Percentiles rank a stretch among this genome's conserved stretches.
Evolutionary conservation across 768 basidiomycete genomes (phyloP).

Genomic region (Macrolepiota fuliginosa): DNA sequence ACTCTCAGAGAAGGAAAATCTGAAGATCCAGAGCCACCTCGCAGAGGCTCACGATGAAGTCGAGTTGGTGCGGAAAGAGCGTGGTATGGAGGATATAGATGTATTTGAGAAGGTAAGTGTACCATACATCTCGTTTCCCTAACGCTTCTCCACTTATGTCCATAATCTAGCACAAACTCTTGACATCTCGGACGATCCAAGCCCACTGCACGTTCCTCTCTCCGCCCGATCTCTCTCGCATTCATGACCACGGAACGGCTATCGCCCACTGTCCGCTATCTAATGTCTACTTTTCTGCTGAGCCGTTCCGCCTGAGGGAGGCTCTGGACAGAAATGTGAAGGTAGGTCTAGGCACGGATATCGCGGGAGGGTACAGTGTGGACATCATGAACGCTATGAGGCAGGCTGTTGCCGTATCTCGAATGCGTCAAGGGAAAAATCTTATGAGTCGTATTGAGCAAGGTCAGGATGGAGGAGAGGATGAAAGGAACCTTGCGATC

Average conservation of each 20-base stretch:
- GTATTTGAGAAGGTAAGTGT: conserved; percentile 62
- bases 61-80: conserved; percentile 61
- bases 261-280: conserved; percentile 89
- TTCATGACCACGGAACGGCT: conserved; percentile 51
- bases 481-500: conserved; percentile 39
- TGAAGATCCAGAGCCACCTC: conserved; percentile 78
- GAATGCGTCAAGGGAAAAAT: conserved; percentile 59
- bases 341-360: conserved; percentile 82
- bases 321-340: conserved; percentile 60
- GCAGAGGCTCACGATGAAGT: conserved; percentile 79
- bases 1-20: conserved; percentile 41
- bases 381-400: conserved; percentile 83
- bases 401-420: conserved; percentile 67
- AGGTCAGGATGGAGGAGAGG: conserved; percentile 4
- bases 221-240: conserved; percentile 44
- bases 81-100: conserved; percentile 67
- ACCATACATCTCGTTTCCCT: not conserved
- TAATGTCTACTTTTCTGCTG: conserved; percentile 81
- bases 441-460: conserved; percentile 22
- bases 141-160: conserved; percentile 33
- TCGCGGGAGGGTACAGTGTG: conserved; percentile 82
- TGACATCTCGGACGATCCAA: conserved; percentile 64
- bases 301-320: conserved; percentile 68
- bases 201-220: conserved; percentile 87
- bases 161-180: conserved; percentile 30